These are phyloP conservation scores for Starmera stellimalicola DNA, from an alignment of 1,139 yeast genomes.

Conservation along the genomic window DNA sequence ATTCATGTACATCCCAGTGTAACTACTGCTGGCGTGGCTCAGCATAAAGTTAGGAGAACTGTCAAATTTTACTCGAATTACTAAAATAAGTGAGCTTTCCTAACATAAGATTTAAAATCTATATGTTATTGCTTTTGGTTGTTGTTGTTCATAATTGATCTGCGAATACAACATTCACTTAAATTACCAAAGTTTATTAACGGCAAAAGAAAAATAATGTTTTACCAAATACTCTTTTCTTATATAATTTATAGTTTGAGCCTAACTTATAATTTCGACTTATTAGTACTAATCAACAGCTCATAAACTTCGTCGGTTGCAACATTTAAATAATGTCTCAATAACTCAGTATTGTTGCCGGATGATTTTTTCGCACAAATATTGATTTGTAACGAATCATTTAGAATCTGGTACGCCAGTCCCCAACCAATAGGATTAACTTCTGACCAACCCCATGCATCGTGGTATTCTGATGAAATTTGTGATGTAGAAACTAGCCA, in stretches of 20 bases:
- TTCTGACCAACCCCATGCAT: slow-evolving; percentile 96
- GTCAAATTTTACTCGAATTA: no score
- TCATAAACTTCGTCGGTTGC: slow-evolving; percentile 79
- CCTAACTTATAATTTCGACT: slow-evolving; percentile 13
- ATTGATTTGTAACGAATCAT: slow-evolving; percentile 79
- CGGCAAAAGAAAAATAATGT: no score
- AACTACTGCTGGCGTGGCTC: no score
- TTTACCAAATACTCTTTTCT: no score
- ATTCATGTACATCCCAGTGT: no score
- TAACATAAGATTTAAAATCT: no score
- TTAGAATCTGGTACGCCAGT: slow-evolving; percentile 85
- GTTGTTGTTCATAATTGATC: no score
- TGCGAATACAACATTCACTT: no score
- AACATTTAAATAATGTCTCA: slow-evolving; percentile 63
- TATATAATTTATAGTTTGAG: slow-evolving; percentile 7
- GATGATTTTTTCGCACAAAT: slow-evolving; percentile 65
- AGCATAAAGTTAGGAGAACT: no score
- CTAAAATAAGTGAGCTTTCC: no score
- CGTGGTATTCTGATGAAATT: slow-evolving; percentile 77
- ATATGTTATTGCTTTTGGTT: no score
- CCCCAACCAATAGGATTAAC: slow-evolving; percentile 94
- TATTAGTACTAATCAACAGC: slow-evolving; percentile 40
- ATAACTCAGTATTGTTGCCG: slow-evolving; percentile 56
- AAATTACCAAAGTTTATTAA: no score
- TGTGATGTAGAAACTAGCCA: slow-evolving; percentile 92